Base-by-base conservation (phyloP, 495 filamentous ascomycete genomes). In the Xylaria sp. region DNA sequence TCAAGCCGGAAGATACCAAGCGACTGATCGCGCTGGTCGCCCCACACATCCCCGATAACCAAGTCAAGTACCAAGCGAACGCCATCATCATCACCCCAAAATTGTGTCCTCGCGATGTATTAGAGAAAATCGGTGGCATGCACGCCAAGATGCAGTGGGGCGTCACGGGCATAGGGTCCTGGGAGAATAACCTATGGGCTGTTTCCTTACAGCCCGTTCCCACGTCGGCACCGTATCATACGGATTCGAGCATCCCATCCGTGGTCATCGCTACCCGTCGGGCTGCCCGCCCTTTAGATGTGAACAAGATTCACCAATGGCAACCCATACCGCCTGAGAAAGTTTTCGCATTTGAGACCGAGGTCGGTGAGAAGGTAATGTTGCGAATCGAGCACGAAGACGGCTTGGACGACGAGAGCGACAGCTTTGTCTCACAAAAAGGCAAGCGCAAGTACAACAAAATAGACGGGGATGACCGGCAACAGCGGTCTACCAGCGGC, bases 1-100 rank as follows among this genome's bases (percentile, higher is more conserved):
- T 99, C 76, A 85, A 87, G 31, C 83, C 87, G 55, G 77, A 86
- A 37, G 92, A 93, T 75, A 91, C 91, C 5, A 86, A 90, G 69
- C 87, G 86, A 57, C 82, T 99, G 24, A 87, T 93, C 58, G 84
- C 85, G 3, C 87, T 94, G 61, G 83, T 92, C 55, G 82, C 88
- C 21, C 90, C 91, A 8, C 81, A 86, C 29, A 86, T 85, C 74
- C 78, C 84, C 41, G 76, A 86, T 41, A 80, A 78, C 44, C 93
- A 97, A 40, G 79, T 98, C 69, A 94, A 92, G 71, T 90, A 88
- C 74, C 90, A 97, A 76, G 95, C 92, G 62, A 97, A 97, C 80
- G 95, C 89, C 78, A 94, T 99, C 74, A 86, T 98, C 67, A 98
- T 99, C 75, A 90, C 89, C 8, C 90, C 93, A 3, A 88, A 92